Conservation (phyloP, 331 rosid genomes). For the Acacia concinna region DNA sequence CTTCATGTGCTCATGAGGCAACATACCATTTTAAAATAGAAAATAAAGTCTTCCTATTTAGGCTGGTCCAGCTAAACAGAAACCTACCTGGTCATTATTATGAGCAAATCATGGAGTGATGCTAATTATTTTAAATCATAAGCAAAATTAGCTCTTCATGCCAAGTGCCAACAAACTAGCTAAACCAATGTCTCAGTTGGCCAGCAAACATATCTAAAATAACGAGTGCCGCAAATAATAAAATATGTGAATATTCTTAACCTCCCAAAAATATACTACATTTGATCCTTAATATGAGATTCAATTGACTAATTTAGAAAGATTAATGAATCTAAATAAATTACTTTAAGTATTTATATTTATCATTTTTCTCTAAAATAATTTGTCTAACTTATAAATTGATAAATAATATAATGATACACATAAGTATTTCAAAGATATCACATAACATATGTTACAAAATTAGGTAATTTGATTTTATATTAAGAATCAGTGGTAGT, state of each 20-base stretch:
- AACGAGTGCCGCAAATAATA: neutral
- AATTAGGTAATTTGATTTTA: too few relatives aligned
- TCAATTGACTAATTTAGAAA: too few relatives aligned
- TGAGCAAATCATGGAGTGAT: neutral
- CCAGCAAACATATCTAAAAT: neutral
- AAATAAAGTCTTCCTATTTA: neutral
- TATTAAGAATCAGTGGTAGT: too few relatives aligned
- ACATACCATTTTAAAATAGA: neutral
- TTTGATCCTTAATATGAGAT: too few relatives aligned
- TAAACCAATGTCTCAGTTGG: neutral
- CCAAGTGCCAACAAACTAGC: neutral
- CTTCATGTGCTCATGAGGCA: neutral
- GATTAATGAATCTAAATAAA: too few relatives aligned
- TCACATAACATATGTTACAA: too few relatives aligned
- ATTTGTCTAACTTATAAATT: too few relatives aligned
- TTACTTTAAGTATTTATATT: too few relatives aligned
- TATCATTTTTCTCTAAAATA: too few relatives aligned
- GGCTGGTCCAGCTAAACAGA: conserved; percentile 10
- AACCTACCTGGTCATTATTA: neutral
- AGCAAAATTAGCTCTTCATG: neutral
- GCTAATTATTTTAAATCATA: neutral
- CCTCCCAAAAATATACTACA: neutral
- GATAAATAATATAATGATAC: too few relatives aligned
- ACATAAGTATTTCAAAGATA: too few relatives aligned
- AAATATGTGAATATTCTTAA: neutral